These are phyloP conservation scores for Jasminum sambac DNA, from an alignment of 257 asterid genomes.

Conservation along the genomic window DNA sequence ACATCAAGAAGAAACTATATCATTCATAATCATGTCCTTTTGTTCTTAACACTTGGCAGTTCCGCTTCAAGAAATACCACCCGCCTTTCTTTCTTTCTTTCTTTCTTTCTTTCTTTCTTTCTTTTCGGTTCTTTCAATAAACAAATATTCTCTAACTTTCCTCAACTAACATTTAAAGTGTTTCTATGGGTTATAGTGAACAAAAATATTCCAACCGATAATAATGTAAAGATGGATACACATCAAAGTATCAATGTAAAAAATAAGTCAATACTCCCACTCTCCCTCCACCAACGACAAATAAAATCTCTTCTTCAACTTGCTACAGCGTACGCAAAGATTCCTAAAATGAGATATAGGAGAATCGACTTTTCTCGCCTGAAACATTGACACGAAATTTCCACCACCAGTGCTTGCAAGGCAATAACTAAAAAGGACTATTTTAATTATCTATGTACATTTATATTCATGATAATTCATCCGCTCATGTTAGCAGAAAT, in stretches of 20 bases:
- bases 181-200: background rate
- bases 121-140: background rate
- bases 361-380: background rate
- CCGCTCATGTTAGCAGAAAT: constrained; percentile 3
- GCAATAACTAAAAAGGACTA: background rate
- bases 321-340: background rate
- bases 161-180: background rate
- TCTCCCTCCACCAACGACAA: background rate
- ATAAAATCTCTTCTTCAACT: background rate
- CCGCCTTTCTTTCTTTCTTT: background rate
- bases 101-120: too few species aligned
- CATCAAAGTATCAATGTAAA: background rate
- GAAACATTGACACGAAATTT: background rate
- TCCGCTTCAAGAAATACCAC: background rate
- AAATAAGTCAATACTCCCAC: background rate
- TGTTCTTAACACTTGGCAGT: background rate
- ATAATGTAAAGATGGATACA: background rate
- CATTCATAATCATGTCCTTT: background rate
- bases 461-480: background rate
- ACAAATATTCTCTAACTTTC: background rate
- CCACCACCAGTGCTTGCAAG: background rate
- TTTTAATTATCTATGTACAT: background rate
- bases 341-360: background rate
- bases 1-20: background rate
- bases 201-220: background rate